Conservation (phyloP, 2,329 filamentous ascomycete species). For the Ambrosiella beaveri region DNA sequence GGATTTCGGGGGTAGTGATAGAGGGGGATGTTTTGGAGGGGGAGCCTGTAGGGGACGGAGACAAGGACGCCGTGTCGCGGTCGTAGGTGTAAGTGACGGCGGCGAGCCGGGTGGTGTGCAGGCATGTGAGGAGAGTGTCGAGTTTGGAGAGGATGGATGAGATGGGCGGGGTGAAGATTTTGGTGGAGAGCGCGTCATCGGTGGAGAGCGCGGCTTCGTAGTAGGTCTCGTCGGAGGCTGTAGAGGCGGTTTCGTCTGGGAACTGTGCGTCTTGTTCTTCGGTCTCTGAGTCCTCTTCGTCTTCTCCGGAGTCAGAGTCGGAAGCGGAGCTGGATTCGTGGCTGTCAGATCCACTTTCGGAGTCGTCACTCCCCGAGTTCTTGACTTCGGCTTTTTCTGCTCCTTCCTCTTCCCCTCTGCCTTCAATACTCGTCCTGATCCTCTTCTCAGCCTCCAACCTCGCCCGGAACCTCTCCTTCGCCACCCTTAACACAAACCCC, state of each 20-base stretch:
- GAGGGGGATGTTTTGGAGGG: background rate
- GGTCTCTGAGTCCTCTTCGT: background rate
- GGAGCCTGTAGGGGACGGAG: background rate
- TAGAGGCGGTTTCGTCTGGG: background rate
- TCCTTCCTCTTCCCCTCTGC: background rate
- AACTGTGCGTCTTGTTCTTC: background rate
- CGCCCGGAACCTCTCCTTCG: conserved; percentile 6
- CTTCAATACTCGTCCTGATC: background rate
- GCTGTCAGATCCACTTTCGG: background rate
- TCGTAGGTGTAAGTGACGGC: conserved; percentile 11
- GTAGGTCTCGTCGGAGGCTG: background rate
- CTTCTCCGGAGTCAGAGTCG: background rate
- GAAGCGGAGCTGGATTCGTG: background rate
- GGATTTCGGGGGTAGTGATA: background rate
- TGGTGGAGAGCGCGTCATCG: conserved; percentile 52
- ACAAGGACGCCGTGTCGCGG: background rate
- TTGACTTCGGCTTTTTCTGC: background rate
- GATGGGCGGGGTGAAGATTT: conserved; percentile 48
- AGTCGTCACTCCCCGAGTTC: background rate
- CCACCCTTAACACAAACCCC: conserved; percentile 5
- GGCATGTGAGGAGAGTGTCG: conserved; percentile 49
- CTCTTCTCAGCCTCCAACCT: background rate
- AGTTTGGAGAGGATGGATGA: conserved; percentile 53
- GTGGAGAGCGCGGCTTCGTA: conserved; percentile 38
- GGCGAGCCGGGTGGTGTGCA: conserved; percentile 48